A percentile compares a stretch with the other conserved stretches of the same genome.
Evolutionary conservation across 1,284 basidiomycete genomes (phyloP).

Genomic region (Fomitopsis schrenkii): DNA sequence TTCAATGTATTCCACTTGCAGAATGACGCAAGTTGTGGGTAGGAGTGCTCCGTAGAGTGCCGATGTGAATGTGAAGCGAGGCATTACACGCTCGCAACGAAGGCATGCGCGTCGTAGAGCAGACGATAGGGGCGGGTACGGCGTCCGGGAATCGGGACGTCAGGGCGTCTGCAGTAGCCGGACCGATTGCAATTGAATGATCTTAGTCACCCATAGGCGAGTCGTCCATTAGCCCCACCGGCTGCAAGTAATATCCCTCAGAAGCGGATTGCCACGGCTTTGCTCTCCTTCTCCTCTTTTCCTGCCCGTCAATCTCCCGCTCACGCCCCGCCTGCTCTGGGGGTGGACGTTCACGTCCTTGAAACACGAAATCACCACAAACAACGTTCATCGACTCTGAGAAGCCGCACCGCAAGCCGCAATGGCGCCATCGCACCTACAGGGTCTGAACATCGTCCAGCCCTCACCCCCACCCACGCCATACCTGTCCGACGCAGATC

Average conservation of each 20-base stretch:
- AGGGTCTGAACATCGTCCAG: slow-evolving; percentile 76
- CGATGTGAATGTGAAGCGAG: too few relatives aligned
- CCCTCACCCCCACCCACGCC: slow-evolving; percentile 38
- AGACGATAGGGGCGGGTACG: neutral
- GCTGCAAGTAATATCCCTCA: neutral
- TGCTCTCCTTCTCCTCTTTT: neutral
- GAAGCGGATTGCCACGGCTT: neutral
- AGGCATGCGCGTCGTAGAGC: too few relatives aligned
- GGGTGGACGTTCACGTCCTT: neutral
- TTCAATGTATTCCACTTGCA: neutral
- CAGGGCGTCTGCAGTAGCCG: neutral
- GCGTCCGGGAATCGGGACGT: neutral
- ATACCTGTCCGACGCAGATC: slow-evolving; percentile 46
- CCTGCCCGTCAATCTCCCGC: neutral
- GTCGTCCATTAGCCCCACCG: neutral
- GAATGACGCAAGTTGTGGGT: neutral
- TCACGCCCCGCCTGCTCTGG: neutral
- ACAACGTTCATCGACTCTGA: neutral
- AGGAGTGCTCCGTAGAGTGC: too few relatives aligned
- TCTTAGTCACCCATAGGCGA: slow-evolving; percentile 3
- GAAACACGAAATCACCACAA: too few relatives aligned
- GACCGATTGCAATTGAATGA: neutral
- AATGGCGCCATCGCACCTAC: slow-evolving; percentile 60
- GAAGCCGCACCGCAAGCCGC: neutral
- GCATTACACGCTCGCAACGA: too few relatives aligned